A percentile compares a stretch with the other conserved stretches of the same genome.
Evolutionary conservation across 805 yeast genomes (phyloP).

Genomic region (Candida peoriensis): DNA sequence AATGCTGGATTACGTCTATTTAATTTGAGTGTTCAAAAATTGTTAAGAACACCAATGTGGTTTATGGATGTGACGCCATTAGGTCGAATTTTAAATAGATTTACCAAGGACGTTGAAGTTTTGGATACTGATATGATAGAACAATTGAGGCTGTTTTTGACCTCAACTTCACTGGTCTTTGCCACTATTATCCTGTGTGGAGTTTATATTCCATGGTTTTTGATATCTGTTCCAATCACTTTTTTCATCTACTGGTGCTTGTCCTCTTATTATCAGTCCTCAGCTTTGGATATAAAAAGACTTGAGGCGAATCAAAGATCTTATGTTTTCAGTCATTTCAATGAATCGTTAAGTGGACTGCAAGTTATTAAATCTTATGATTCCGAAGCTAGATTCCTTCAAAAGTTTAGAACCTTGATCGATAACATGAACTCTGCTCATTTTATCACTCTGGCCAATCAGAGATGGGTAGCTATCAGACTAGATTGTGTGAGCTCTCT

Average conservation of each 20-base stretch:
- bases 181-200: constrained; percentile 65
- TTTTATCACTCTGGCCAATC: constrained; percentile 56
- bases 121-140: constrained; percentile 76
- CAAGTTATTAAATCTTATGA: constrained; percentile 60
- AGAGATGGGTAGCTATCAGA: constrained; percentile 67
- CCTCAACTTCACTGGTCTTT: constrained; percentile 43
- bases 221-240: constrained; percentile 56
- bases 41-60: constrained; percentile 73
- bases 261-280: constrained; percentile 57
- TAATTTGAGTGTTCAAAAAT: constrained; percentile 45
- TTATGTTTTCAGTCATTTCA: constrained; percentile 64
- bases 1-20: constrained; percentile 53
- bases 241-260: constrained; percentile 37
- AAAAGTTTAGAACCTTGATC: constrained; percentile 40
- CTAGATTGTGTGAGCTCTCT: constrained; percentile 49
- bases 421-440: constrained; percentile 66
- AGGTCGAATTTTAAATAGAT: constrained; percentile 79
- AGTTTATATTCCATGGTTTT: constrained; percentile 73
- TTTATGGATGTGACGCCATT: constrained; percentile 82
- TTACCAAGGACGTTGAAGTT: constrained; percentile 81
- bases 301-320: constrained; percentile 71
- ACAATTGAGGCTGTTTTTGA: constrained; percentile 55
- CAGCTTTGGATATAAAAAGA: constrained; percentile 73
- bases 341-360: constrained; percentile 67
- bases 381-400: constrained; percentile 40